phyloP scores from a whole-genome alignment of 192 early-diverging fungal genomes.

The Chytriomyces hyalinus region DNA sequence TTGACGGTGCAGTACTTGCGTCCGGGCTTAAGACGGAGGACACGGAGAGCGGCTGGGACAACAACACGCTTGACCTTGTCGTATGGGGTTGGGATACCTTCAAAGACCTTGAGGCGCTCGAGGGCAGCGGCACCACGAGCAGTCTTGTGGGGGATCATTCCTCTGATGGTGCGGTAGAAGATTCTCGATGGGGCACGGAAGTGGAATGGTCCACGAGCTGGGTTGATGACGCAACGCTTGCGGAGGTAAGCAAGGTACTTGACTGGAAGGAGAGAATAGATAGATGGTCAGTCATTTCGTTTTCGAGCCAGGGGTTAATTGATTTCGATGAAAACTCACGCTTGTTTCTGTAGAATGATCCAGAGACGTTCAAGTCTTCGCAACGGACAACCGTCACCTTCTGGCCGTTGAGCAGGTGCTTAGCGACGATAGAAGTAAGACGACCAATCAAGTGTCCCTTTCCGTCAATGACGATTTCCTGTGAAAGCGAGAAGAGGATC shows the following conservation, averaged over 20 bases:
- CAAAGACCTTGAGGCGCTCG: conserved; percentile 98
- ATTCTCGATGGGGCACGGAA: conserved; percentile 97
- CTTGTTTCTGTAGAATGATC: conserved; percentile 99
- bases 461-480: conserved; percentile 98
- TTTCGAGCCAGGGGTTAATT: neutral
- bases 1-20: conserved; percentile 97
- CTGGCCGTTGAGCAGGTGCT: conserved; percentile 98
- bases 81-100: conserved; percentile 97
- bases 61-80: conserved; percentile 98
- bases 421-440: conserved; percentile 95
- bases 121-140: conserved; percentile 96
- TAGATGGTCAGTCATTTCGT: neutral
- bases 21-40: conserved; percentile 94
- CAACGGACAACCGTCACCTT: conserved; percentile 96
- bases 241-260: conserved; percentile 95
- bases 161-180: conserved; percentile 96
- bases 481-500: conserved; percentile 2
- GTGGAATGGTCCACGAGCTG: conserved; percentile 95
- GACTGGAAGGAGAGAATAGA: conserved; percentile 57
- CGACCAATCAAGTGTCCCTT: conserved; percentile 99
- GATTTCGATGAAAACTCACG: conserved; percentile 61
- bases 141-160: conserved; percentile 99
- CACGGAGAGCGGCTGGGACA: conserved; percentile 94
- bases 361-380: conserved; percentile 98
- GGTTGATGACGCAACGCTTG: conserved; percentile 98